These are phyloP conservation scores for Suillus subluteus DNA, from an alignment of 768 basidiomycete species.

Conservation along the genomic window DNA sequence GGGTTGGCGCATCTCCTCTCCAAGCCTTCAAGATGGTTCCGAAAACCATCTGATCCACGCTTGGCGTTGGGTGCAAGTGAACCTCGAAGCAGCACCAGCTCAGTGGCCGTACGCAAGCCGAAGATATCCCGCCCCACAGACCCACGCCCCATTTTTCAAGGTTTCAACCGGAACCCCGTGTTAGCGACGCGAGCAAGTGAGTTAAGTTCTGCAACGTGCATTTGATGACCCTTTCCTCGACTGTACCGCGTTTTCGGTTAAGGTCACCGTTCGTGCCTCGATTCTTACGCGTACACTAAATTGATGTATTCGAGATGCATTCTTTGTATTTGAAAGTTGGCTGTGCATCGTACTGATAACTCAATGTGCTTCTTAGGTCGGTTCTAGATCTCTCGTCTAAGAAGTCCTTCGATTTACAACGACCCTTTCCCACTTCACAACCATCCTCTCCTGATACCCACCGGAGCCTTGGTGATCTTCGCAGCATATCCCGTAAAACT, in stretches of 20 bases:
- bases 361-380: constrained; percentile 47
- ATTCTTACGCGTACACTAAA: constrained; percentile 7
- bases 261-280: neutral
- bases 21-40: constrained; percentile 76
- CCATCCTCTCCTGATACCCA: constrained; percentile 33
- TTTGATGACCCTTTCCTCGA: constrained; percentile 1
- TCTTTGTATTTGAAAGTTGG: constrained; percentile 3
- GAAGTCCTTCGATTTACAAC: constrained; percentile 48
- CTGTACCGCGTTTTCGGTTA: neutral
- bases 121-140: constrained; percentile 88
- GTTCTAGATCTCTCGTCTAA: constrained; percentile 63
- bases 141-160: constrained; percentile 68
- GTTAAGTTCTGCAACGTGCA: constrained; percentile 25
- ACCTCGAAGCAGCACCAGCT: constrained; percentile 52
- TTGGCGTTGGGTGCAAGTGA: constrained; percentile 43
- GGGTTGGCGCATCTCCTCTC: constrained; percentile 68
- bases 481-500: constrained; percentile 65
- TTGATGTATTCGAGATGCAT: constrained; percentile 2
- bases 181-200: constrained; percentile 56
- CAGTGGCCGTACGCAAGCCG: constrained; percentile 52
- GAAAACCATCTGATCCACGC: constrained; percentile 59
- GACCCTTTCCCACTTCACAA: constrained; percentile 32
- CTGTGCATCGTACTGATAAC: constrained; percentile 22
- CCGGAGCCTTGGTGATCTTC: constrained; percentile 64
- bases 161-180: constrained; percentile 48